Percentiles rank a stretch among this genome's conserved stretches.
Conservation (phyloP, 208 protist species). For the Trypanosoma rangeli region DNA sequence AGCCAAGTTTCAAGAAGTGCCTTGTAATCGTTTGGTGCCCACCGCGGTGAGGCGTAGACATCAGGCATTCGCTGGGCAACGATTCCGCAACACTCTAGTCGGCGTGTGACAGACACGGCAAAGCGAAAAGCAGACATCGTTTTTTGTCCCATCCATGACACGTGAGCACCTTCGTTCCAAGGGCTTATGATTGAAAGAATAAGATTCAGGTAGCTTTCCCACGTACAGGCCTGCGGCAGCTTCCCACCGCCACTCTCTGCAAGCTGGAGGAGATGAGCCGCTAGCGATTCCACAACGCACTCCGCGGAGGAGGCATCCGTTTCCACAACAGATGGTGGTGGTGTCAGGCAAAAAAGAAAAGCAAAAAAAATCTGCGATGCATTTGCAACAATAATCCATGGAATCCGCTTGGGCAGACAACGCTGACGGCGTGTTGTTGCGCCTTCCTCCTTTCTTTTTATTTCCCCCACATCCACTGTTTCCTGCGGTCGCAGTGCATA, state of each 20-base stretch:
- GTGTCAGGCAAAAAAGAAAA: constrained; percentile 13
- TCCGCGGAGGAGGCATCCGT: neutral
- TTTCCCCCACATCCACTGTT: neutral
- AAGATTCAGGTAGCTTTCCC: constrained; percentile 22
- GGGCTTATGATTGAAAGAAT: neutral
- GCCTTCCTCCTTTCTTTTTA: neutral
- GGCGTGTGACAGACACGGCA: constrained; percentile 18
- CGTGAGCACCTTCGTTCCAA: neutral
- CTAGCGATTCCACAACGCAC: constrained; percentile 6
- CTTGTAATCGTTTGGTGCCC: constrained; percentile 6
- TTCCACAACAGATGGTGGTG: neutral
- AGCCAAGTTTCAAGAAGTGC: constrained; percentile 22
- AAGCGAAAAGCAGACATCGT: constrained; percentile 2
- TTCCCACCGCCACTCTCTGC: neutral
- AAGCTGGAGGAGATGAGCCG: neutral
- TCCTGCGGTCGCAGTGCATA: neutral
- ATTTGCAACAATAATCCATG: constrained; percentile 10
- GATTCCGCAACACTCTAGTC: constrained; percentile 17
- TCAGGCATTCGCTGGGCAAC: constrained; percentile 21
- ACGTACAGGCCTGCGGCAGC: neutral
- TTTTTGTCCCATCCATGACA: constrained; percentile 8
- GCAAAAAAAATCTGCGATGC: constrained; percentile 4
- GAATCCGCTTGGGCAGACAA: neutral
- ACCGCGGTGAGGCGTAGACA: neutral
- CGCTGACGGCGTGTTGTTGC: neutral